Base-by-base conservation (phyloP, 2,329 filamentous ascomycete genomes). In the Talaromyces amestolkiae region DNA sequence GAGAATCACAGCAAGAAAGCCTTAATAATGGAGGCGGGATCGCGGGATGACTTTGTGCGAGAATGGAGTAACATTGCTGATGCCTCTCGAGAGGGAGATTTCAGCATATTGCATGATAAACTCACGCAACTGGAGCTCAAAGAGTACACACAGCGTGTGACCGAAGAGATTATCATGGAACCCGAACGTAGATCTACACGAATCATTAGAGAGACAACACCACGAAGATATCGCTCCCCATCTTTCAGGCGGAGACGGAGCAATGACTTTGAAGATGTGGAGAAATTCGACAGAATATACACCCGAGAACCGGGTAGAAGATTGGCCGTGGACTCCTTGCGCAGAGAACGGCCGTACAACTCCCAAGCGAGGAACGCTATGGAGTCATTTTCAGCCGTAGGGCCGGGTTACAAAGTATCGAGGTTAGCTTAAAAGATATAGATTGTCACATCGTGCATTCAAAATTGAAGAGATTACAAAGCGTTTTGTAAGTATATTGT, bases 351-450 rank as follows among this genome's bases (percentile, higher is more conserved):
- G 15, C 33, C 24, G 56, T 19, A 43, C 15, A 22, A 45, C n/a
- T 59, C 49, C 31, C 60, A 62, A 43, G 60, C 47, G 22, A 62
- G 17, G 47, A 62, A 27, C 9, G 47, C 47, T 11, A 62, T 62
- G 45, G 60, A 62, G 31, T 62, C 60, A 43, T 62, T 62, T 22
- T 62, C 60, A 19, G 60, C 60, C 22, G 60, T 62, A 22, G 60
- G 60, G 43, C 60, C 60, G 3, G 60, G 60, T 19, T 62, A 62
- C 60, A 62, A 62, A 62, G 60, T 62, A 31, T 62, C 22, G 49
- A 54, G 60, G 35, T 19, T 62, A 22, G 60, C 47, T 62, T 62
- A 7, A 37, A 24, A 31, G 10, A 47, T 49, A 27, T 1, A 19
- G 27, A 27, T 8, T 13, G 3, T 17, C 45, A 13, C 45, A 49